Percentiles rank a stretch among this genome's conserved stretches.
phyloP scores from a whole-genome alignment of 2,329 filamentous ascomycete genomes.

The Penicillium sclerotiorum region DNA sequence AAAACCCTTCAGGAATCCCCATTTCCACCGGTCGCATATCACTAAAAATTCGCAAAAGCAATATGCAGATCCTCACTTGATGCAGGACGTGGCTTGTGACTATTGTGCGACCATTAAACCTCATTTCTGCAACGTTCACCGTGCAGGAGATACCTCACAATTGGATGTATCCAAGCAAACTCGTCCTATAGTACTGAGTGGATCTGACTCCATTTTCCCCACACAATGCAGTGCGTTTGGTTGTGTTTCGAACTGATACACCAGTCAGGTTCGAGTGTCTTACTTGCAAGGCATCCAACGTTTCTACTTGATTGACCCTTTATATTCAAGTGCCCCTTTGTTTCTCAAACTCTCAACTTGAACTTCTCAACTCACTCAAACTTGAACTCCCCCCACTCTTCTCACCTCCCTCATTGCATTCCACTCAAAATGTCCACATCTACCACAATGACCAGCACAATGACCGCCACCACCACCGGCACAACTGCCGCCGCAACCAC shows the following conservation, averaged over 20 bases:
- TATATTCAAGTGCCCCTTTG: background rate
- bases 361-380: background rate
- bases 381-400: background rate
- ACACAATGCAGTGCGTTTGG: background rate
- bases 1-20: too few species aligned
- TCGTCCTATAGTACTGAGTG: background rate
- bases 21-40: background rate
- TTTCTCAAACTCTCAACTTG: background rate
- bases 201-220: background rate
- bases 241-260: slow-evolving; percentile 5
- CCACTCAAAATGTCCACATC: background rate
- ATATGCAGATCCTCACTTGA: background rate
- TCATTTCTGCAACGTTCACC: background rate
- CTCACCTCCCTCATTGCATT: background rate
- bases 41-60: too few species aligned
- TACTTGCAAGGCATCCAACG: background rate
- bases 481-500: slow-evolving; percentile 24
- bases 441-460: slow-evolving; percentile 3
- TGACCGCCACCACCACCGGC: slow-evolving; percentile 7
- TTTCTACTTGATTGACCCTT: background rate
- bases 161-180: background rate
- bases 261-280: background rate
- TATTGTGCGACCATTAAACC: slow-evolving; percentile 6
- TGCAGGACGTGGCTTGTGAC: slow-evolving; percentile 8
- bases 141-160: slow-evolving; percentile 9